Evolutionary conservation across 2,329 filamentous ascomycete genomes (phyloP), one percentile per base, ranked within the genome.

Genomic region (Beauveria medogensis): DNA sequence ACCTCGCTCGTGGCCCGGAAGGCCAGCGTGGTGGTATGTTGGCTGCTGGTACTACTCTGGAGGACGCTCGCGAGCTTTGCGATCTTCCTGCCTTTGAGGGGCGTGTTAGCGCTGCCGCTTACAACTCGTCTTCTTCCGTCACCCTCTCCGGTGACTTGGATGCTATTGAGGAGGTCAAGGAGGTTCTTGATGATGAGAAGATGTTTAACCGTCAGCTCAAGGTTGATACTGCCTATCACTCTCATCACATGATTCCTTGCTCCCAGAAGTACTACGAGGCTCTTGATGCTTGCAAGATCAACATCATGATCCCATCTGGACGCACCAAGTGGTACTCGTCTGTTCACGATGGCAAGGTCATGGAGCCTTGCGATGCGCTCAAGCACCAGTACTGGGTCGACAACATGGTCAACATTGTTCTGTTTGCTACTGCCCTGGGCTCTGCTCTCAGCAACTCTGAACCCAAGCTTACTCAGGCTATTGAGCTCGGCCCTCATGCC

Each of bases 401-500:
- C 20, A 78, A 77, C 60, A 67, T 78, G 65, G 59, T 67, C 0
- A 65, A 66, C 2, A 61, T 73, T 9, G 74, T 78, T 3, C 64
- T 70, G 2, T 77, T 77, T 63, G 66, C 65, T 18, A 60, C 68
- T 26, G 69, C 69, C 26, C 44, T 73, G 10, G 55, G 59, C 37
- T 62, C 64, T 14, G 63, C 59, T 46, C 62, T 63, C 9, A 55
- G 16, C 18, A 64, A 46, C 24, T 56, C 55, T 37, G 63, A 64
- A 40, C 55, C 40, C 16, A 60, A 62, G 57, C 64, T 43, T 59
- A 66, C 51, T 20, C 66, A 54, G 24, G 69, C 79, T 24, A 65
- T 81, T n/a, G 79, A 82, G 65, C 65, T 81, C 7, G 78, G 79
- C 0, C 78, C 79, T 0, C 79, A 81, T 63, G 73, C 78, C 1